phyloP scores from a whole-genome alignment of 169 alveolate genomes.

The Blepharisma undulans region DNA sequence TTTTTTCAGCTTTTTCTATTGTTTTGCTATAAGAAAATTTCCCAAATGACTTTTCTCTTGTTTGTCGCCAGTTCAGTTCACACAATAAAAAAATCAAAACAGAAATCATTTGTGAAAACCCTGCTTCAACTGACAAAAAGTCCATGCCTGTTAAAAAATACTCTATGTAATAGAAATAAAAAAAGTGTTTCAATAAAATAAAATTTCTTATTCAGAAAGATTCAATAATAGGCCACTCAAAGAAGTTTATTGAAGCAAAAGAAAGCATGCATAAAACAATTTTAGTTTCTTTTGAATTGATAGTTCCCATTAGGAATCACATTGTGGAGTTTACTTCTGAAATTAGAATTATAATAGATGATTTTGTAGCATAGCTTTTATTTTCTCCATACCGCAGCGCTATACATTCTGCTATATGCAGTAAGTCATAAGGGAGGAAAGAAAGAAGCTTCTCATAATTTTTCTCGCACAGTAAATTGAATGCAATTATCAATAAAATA shows the following conservation, averaged over 20 bases:
- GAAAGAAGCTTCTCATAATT: neutral
- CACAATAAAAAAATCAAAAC: neutral
- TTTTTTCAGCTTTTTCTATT: neutral
- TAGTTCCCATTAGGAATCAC: neutral
- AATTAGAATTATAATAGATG: neutral
- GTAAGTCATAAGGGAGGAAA: neutral
- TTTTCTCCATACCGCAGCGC: neutral
- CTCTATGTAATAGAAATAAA: neutral
- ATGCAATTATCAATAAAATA: neutral
- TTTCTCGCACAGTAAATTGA: neutral
- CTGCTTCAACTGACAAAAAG: neutral
- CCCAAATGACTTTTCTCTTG: neutral
- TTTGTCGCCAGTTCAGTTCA: neutral
- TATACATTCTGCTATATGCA: neutral
- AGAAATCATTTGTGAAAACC: neutral
- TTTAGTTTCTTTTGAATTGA: neutral
- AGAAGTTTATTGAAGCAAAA: neutral
- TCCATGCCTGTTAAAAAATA: neutral
- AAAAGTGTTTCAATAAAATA: neutral
- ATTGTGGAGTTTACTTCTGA: neutral
- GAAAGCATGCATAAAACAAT: neutral
- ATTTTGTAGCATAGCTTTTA: neutral
- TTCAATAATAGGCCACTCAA: neutral
- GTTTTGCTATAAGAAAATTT: neutral
- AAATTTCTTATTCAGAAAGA: neutral